Evolutionary conservation across 1,139 yeast species (phyloP).

Genomic region (Debaryomyces sp.): DNA sequence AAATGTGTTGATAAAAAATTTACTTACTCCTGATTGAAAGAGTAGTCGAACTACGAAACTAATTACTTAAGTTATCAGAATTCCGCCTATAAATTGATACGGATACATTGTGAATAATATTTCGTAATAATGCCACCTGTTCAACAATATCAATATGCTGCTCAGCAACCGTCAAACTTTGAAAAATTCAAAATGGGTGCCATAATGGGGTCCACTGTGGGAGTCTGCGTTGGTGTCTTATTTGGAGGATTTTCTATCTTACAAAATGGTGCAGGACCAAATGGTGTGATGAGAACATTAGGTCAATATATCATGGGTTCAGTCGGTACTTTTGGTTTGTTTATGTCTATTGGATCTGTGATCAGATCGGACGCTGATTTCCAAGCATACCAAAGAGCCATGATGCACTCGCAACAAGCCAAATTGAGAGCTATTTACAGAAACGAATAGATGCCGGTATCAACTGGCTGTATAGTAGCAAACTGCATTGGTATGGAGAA

Average conservation of each 20-base stretch:
- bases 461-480: constrained; percentile 1
- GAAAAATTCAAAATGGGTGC: constrained; percentile 98
- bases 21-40: background rate
- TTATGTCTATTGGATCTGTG: constrained; percentile 94
- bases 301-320: constrained; percentile 97
- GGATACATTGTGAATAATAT: background rate
- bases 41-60: background rate
- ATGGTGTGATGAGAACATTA: constrained; percentile 93
- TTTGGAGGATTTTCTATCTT: constrained; percentile 92
- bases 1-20: constrained; percentile 1
- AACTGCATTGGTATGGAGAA: constrained; percentile 3
- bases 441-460: constrained; percentile 12
- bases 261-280: constrained; percentile 97
- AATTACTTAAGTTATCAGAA: background rate
- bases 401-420: constrained; percentile 41
- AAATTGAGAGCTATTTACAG: constrained; percentile 36
- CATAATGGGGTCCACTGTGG: constrained; percentile 94
- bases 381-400: constrained; percentile 42
- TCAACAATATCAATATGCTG: constrained; percentile 70
- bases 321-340: constrained; percentile 93
- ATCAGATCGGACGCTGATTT: constrained; percentile 74
- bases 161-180: constrained; percentile 85
- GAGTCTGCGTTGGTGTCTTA: constrained; percentile 92
- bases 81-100: background rate
- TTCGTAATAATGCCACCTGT: constrained; percentile 76